Evolutionary conservation across 805 yeast genomes (phyloP).

Genomic region (Sungouiella blattae): DNA sequence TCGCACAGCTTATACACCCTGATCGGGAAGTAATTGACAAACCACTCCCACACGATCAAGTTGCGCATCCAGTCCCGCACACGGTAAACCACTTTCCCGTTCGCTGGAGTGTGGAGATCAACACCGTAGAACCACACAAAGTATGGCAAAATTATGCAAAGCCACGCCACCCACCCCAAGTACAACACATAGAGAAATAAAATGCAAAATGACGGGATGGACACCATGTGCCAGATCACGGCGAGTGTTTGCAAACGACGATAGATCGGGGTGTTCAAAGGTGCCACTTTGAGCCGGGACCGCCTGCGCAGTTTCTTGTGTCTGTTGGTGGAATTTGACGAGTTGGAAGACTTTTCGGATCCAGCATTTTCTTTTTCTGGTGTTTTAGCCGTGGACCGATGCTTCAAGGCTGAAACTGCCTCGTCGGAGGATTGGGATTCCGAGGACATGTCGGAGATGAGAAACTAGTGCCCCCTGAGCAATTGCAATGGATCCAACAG

Average conservation of each 20-base stretch:
- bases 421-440: too few species aligned
- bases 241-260: conserved; percentile 65
- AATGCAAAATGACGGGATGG: conserved; percentile 57
- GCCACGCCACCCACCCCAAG: conserved; percentile 64
- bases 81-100: conserved; percentile 64
- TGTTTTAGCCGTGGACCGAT: too few species aligned
- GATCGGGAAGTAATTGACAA: conserved; percentile 79
- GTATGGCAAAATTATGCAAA: conserved; percentile 59
- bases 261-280: conserved; percentile 50
- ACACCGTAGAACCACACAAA: conserved; percentile 48
- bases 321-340: too few species aligned
- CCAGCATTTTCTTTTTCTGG: too few species aligned
- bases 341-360: too few species aligned
- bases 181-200: conserved; percentile 48
- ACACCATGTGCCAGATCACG: conserved; percentile 69
- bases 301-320: conserved; percentile 1
- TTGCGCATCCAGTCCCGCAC: conserved; percentile 56
- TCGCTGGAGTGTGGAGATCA: conserved; percentile 67
- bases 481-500: too few species aligned
- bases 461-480: too few species aligned
- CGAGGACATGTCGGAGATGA: too few species aligned
- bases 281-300: conserved; percentile 43
- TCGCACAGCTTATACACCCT: conserved; percentile 62
- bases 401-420: too few species aligned
- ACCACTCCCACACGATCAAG: conserved; percentile 62